phyloP scores from a whole-genome alignment of 2,329 filamentous ascomycete genomes.

The Xylariaceae sp. region DNA sequence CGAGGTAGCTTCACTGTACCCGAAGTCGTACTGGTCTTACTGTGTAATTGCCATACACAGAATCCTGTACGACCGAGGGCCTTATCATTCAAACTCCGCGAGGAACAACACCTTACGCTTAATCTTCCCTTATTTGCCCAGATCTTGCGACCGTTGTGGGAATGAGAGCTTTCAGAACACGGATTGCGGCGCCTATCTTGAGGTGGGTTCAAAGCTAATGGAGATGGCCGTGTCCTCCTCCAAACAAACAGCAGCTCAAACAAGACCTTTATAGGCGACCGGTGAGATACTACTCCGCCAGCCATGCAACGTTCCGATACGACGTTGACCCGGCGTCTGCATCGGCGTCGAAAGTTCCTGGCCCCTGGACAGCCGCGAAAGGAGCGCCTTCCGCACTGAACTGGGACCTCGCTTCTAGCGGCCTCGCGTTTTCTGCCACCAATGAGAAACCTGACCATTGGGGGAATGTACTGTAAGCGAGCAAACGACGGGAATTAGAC shows the following conservation, averaged over 20 bases:
- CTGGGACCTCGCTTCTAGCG: background rate
- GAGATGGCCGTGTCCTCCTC: background rate
- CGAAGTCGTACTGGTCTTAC: no score
- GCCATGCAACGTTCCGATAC: background rate
- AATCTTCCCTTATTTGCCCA: no score
- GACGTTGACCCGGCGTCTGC: background rate
- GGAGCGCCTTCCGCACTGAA: background rate
- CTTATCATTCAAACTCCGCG: no score
- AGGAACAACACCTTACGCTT: no score
- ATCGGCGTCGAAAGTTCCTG: background rate
- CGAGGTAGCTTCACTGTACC: no score
- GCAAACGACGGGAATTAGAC: background rate
- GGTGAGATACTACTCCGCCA: constrained; percentile 1
- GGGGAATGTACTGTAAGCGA: constrained; percentile 10
- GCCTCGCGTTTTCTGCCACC: constrained; percentile 5
- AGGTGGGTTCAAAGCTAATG: constrained; percentile 2
- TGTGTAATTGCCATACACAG: no score
- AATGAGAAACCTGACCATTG: constrained; percentile 4
- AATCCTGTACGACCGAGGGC: no score
- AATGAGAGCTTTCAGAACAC: constrained; percentile 2
- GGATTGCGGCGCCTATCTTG: background rate
- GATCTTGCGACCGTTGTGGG: no score
- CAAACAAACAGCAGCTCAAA: constrained; percentile 1
- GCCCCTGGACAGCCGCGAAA: background rate
- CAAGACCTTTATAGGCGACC: constrained; percentile 5